A percentile compares a stretch with the other conserved stretches of the same genome.
These are phyloP conservation scores for Rhazya stricta DNA, from an alignment of 257 asterid genomes.

Conservation along the genomic window DNA sequence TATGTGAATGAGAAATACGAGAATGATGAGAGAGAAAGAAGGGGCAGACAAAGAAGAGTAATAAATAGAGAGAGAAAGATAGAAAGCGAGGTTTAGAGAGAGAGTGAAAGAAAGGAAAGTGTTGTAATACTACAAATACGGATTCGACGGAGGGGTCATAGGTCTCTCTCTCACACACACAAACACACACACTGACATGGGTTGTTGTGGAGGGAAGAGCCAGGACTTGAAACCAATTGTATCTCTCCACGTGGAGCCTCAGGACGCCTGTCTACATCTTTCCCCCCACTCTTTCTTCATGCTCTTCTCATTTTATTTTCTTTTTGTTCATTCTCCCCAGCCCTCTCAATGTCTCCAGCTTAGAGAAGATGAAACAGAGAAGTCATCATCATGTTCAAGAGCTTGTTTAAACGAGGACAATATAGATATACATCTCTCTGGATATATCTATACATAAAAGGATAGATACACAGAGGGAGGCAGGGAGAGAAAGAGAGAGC, in stretches of 20 bases:
- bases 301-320: constrained; percentile 9
- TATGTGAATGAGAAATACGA: constrained; percentile 43
- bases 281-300: constrained; percentile 20
- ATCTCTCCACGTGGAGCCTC: constrained; percentile 52
- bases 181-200: constrained; percentile 54
- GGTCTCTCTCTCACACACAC: constrained; percentile 23
- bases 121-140: constrained; percentile 39
- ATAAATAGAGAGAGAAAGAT: constrained; percentile 34
- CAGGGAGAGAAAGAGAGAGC: background rate
- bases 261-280: constrained; percentile 47
- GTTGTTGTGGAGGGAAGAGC: constrained; percentile 35
- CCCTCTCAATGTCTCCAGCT: background rate
- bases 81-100: constrained; percentile 30
- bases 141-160: constrained; percentile 54
- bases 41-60: constrained; percentile 34
- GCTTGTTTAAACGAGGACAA: background rate
- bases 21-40: constrained; percentile 49
- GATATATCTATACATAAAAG: no score
- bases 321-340: background rate
- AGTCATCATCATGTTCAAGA: background rate
- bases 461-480: no score
- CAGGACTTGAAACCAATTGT: constrained; percentile 44
- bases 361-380: background rate
- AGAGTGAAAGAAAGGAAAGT: constrained; percentile 29
- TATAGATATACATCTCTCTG: background rate